Percentiles rank a stretch among this genome's conserved stretches.
These are phyloP conservation scores for Flaveria sonorensis DNA, from an alignment of 129 eudicot genomes.

Conservation along the genomic window DNA sequence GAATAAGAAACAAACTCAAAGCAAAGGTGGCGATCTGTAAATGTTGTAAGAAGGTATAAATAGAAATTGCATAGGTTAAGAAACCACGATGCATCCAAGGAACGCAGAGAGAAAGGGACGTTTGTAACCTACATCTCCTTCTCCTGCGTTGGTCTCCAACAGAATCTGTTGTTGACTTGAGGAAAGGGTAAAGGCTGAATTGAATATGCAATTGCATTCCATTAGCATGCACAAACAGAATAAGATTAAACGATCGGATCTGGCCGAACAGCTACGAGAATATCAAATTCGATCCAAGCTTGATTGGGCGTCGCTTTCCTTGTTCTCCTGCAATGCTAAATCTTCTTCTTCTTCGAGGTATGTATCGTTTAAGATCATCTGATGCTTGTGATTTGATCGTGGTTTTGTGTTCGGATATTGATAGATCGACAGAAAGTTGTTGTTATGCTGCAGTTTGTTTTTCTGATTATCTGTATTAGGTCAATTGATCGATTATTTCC, in stretches of 20 bases:
- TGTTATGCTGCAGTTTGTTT: not conserved
- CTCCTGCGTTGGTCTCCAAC: slow-evolving; percentile 10
- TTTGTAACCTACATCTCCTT: slow-evolving; percentile 15
- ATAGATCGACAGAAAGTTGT: not conserved
- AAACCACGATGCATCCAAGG: not conserved
- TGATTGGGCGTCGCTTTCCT: slow-evolving; percentile 80
- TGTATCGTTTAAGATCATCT: slow-evolving; percentile 24
- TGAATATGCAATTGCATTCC: slow-evolving; percentile 15
- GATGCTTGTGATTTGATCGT: not conserved
- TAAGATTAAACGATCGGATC: slow-evolving; percentile 79
- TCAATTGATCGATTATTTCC: no score
- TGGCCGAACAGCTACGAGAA: slow-evolving; percentile 81
- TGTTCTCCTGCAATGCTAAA: slow-evolving; percentile 58
- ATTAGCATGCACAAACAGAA: slow-evolving; percentile 19
- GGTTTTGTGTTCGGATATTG: not conserved
- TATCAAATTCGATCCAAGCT: slow-evolving; percentile 81
- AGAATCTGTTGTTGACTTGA: not conserved
- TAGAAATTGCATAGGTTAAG: not conserved
- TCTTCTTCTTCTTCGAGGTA: slow-evolving; percentile 58
- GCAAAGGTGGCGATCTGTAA: not conserved
- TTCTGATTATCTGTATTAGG: not conserved
- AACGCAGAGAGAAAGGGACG: slow-evolving; percentile 28
- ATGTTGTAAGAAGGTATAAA: not conserved
- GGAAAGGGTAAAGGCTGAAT: not conserved
- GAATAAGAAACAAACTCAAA: not conserved